Evolutionary conservation across 108 stramenopile genomes (phyloP), one percentile per base, ranked within the genome.

Genomic region (Nitzschia putrida): DNA sequence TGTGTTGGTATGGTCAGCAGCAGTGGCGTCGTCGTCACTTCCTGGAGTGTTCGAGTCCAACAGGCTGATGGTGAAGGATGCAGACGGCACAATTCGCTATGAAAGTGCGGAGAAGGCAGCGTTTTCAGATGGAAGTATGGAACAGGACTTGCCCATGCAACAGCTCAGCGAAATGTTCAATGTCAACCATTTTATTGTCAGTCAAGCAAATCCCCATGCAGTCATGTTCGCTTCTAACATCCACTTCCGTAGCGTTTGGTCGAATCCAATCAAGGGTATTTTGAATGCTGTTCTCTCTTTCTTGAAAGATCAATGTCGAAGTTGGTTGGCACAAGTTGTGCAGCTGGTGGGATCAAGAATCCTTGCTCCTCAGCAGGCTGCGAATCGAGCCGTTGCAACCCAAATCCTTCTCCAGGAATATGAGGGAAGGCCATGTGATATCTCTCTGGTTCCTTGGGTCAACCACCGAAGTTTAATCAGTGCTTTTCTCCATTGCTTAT

Each of bases 91-190:
- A 16, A 85, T 89, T 66, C 82, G 90, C 20, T 91, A 84, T 34
- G 93, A 95, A 77, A 80, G 81, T 70, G 85, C 82, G 2, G 80
- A 79, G 37, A 68, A 69, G 13, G 72, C 71, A 3, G 42, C 42
- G 3, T 88, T 88, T 70, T 73, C 73, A n/a, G 79, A 92, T 77
- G 91, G 97, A 21, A 90, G 86, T 71, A 92, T 98, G 91, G 97
- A 97, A 69, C 83, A 82, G 50, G 99, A 99, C 80, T 76, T 99
- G 53, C 99, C 99, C 10, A 97, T 97, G 93, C 91, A 96, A 69
- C 96, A 96, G 72, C 92, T 99, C n/a, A 84, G 84, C 39, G 97
- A 98, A 86, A 95, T 99, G 82, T 99, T 99, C 83, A 98, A 98
- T 83, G 83, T 98, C 58, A 98, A 98, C 73, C 99, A 98, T 76